Base-by-base conservation (phyloP, 371 early-diverging fungal genomes). In the Mortierella sp. region DNA sequence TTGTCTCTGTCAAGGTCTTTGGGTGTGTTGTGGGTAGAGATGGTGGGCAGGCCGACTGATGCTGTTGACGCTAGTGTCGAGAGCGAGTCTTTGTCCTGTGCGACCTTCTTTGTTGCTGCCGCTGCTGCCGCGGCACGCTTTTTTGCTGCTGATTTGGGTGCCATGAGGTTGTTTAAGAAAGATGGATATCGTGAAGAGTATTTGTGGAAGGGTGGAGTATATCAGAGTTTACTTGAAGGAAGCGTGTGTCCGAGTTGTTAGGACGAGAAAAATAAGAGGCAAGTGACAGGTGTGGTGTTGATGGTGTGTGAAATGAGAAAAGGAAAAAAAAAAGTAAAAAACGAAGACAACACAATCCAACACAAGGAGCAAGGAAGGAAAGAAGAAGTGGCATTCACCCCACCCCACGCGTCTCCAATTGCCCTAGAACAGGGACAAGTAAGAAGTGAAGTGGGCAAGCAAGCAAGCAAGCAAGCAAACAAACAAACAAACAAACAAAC, bases 371-470 rank as follows among this genome's bases (percentile, higher is more conserved):
- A n/a, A n/a, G n/a, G n/a, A n/a, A 5, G 42, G 42, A 31, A 72
- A 72, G 19, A 21, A 63, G 44, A 31, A 34, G 55, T 6, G 13
- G 2, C 31, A 3, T 2, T 16, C 31, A 31, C 14, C 34, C 31
- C 13, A 14, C 44, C 24, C 38, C 44, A 55, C 58, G 72, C 71
- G 71, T 77, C 44, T 55, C 58, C 72, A 77, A 72, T 77, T 65
- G 38, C 38, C 38, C 65, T 65, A 65, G 38, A 65, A 63, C 31
- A 28, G 26, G 3, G 16, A 31, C 14, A 31, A 7, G 0, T 3
- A 26, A 13, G 26, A 8, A 58, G 28, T 28, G 9, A n/a, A n/a
- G 7, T 34, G 28, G 63, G 28, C 9, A 9, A 14, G 4, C 13
- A 11, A 47, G n/a, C n/a, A n/a, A n/a, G n/a, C n/a, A n/a, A n/a